These are phyloP conservation scores for Cercospora sesami DNA, from an alignment of 2,329 filamentous ascomycete genomes.

Conservation along the genomic window DNA sequence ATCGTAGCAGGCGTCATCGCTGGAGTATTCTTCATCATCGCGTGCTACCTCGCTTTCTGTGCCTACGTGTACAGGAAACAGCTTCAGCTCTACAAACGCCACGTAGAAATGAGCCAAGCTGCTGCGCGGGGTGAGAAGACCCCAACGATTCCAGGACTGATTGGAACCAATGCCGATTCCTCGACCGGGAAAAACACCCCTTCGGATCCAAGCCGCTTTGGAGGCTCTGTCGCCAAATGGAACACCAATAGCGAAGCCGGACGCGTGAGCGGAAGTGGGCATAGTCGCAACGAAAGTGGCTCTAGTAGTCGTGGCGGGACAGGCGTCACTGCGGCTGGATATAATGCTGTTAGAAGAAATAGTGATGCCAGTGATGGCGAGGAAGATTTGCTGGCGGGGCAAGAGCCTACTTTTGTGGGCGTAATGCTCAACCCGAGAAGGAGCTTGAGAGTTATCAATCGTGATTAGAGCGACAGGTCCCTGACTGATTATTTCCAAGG, in stretches of 20 bases:
- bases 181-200: conserved; percentile 20
- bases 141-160: conserved; percentile 34
- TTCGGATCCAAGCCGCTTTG: conserved; percentile 18
- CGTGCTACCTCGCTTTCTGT: conserved; percentile 68
- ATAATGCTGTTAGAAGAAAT: conserved; percentile 39
- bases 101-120: conserved; percentile 63
- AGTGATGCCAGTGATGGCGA: conserved; percentile 53
- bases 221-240: conserved; percentile 12
- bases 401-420: conserved; percentile 70
- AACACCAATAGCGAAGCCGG: conserved; percentile 4
- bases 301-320: conserved; percentile 35
- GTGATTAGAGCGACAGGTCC: conserved; percentile 17
- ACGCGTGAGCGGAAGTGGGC: conserved; percentile 40
- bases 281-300: conserved; percentile 29
- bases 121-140: conserved; percentile 42
- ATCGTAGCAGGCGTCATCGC: conserved; percentile 63
- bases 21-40: conserved; percentile 62
- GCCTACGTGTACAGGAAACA: conserved; percentile 72
- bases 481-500: neutral
- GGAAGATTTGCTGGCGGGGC: conserved; percentile 61
- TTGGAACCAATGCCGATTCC: conserved; percentile 25
- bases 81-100: conserved; percentile 67
- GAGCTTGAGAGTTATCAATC: conserved; percentile 45
- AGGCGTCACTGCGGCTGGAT: conserved; percentile 27
- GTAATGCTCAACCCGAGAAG: conserved; percentile 50